phyloP scores from a whole-genome alignment of 2,329 filamentous ascomycete species.

The Colletotrichum filicis region DNA sequence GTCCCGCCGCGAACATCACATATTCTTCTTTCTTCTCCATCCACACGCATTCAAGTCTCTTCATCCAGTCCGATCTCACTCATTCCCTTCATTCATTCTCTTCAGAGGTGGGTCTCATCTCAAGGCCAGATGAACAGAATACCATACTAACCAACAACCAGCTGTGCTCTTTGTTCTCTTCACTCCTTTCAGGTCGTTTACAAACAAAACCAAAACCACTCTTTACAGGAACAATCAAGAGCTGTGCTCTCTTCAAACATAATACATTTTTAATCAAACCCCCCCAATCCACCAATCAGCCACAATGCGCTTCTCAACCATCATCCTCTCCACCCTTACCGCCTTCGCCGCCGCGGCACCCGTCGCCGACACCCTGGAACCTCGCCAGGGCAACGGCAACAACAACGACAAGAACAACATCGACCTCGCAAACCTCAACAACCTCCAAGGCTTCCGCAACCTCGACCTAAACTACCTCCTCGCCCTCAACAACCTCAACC shows the following conservation, averaged over 20 bases:
- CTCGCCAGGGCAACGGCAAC: slow-evolving; percentile 50
- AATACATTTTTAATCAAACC: slow-evolving; percentile 42
- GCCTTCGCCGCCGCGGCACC: slow-evolving; percentile 57
- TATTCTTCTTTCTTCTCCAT: slow-evolving; percentile 42
- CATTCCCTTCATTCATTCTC: slow-evolving; percentile 56
- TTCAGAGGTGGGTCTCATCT: slow-evolving; percentile 54
- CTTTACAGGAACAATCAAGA: slow-evolving; percentile 51
- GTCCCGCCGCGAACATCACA: slow-evolving; percentile 37
- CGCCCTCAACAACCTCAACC: slow-evolving; percentile 57
- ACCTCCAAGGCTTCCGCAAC: slow-evolving; percentile 51
- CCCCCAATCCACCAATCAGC: slow-evolving; percentile 40
- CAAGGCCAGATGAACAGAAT: background rate
- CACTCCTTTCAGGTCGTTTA: slow-evolving; percentile 49
- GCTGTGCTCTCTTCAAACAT: slow-evolving; percentile 55
- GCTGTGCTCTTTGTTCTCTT: slow-evolving; percentile 62
- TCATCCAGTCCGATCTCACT: slow-evolving; percentile 44
- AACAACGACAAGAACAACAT: slow-evolving; percentile 50
- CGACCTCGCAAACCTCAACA: slow-evolving; percentile 52
- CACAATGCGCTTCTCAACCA: slow-evolving; percentile 62
- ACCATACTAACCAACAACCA: slow-evolving; percentile 40
- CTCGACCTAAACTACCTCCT: slow-evolving; percentile 58
- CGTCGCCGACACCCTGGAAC: slow-evolving; percentile 51
- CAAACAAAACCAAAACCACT: slow-evolving; percentile 1
- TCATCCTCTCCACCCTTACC: slow-evolving; percentile 57
- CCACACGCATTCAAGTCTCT: slow-evolving; percentile 40